Evolutionary conservation across 805 yeast species (phyloP).

Genomic region (Ogataea trehaloabstinens): DNA sequence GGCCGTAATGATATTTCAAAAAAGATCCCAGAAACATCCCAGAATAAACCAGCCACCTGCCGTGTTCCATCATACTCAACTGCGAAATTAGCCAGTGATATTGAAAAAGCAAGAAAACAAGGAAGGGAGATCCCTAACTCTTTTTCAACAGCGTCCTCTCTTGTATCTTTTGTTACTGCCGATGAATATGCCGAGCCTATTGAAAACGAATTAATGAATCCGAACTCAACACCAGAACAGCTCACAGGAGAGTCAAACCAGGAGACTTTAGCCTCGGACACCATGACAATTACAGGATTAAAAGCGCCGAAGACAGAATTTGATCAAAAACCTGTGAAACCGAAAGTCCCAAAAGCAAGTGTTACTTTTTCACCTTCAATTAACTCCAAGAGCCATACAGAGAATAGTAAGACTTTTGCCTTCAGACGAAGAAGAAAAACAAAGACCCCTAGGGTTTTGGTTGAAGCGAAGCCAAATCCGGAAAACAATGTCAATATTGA

Average conservation of each 20-base stretch:
- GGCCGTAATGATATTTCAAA: neutral
- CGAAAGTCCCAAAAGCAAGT: conserved; percentile 5
- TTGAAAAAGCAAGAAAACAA: conserved; percentile 13
- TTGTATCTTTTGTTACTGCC: conserved; percentile 26
- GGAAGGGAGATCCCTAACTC: conserved; percentile 3
- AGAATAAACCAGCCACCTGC: neutral
- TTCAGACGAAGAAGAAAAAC: neutral
- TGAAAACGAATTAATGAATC: neutral
- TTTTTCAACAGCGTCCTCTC: conserved; percentile 10
- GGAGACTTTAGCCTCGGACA: conserved; percentile 4
- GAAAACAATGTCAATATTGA: neutral
- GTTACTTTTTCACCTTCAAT: conserved; percentile 17
- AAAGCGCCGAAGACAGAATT: neutral
- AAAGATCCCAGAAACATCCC: neutral
- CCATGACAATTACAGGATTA: conserved; percentile 1
- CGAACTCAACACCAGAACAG: neutral
- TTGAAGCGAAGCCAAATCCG: conserved; percentile 12
- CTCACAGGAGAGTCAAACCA: conserved; percentile 4
- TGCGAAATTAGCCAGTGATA: conserved; percentile 9
- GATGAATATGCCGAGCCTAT: conserved; percentile 10
- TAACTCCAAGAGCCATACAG: neutral
- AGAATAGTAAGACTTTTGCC: neutral
- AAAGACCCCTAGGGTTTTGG: neutral
- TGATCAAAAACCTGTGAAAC: neutral
- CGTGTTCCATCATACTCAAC: conserved; percentile 7